phyloP scores from a whole-genome alignment of 345 rosid genomes.

The Zanthoxylum bungeanum region DNA sequence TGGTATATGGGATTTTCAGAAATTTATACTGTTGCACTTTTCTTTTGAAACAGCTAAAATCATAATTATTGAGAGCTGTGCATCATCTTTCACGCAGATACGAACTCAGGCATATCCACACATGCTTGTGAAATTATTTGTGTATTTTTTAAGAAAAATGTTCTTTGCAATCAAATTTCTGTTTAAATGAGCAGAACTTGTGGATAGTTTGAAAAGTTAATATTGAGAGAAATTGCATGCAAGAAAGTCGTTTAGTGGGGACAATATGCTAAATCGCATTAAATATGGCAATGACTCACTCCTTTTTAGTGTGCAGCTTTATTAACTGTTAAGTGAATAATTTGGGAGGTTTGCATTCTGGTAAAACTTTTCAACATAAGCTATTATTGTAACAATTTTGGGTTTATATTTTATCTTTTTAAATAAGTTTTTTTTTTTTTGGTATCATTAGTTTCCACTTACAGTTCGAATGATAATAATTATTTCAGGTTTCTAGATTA shows the following conservation, averaged over 20 bases:
- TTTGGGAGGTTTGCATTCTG: not conserved
- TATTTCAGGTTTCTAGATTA: conserved; percentile 63
- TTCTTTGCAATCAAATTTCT: not conserved
- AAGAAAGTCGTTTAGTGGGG: not conserved
- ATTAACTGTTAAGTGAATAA: not conserved
- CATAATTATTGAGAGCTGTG: not conserved
- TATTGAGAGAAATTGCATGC: not conserved
- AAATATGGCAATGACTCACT: not conserved
- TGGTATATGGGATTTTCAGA: not conserved
- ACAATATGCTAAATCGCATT: not conserved
- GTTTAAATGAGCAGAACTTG: not conserved
- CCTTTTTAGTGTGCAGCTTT: not conserved
- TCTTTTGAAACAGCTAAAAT: not conserved
- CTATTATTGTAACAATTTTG: not conserved
- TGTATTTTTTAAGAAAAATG: not conserved
- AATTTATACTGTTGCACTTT: not conserved
- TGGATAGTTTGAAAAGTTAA: not conserved
- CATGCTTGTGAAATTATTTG: not conserved
- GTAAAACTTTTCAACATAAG: not conserved
- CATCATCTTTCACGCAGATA: not conserved
- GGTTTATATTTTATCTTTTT: not conserved
- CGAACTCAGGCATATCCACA: not conserved
- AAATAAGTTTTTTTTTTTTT: not conserved
- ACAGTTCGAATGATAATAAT: conserved; percentile 12
- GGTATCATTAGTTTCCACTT: not conserved